phyloP scores from a whole-genome alignment of 768 basidiomycete genomes.

The Termitomyces eurrhizus region DNA sequence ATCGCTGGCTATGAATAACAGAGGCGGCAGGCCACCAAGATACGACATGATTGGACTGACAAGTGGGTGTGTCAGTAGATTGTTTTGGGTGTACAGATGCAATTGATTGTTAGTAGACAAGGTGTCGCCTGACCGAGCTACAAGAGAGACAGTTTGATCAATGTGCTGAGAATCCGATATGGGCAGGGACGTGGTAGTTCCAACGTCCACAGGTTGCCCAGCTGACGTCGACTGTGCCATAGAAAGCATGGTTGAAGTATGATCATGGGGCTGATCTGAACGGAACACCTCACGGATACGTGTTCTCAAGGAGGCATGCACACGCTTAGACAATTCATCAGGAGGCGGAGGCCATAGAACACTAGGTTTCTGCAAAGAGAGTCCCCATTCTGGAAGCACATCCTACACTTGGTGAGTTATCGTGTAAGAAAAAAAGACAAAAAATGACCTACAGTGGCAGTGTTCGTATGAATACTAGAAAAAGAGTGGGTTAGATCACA shows the following conservation, averaged over 20 bases:
- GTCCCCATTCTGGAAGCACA: conserved; percentile 70
- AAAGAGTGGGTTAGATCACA: conserved; percentile 92
- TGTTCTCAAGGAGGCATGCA: conserved; percentile 56
- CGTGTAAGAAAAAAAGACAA: neutral
- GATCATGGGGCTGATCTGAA: conserved; percentile 21
- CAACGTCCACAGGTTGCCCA: conserved; percentile 41
- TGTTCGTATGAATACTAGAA: conserved; percentile 82
- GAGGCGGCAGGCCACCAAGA: conserved; percentile 87
- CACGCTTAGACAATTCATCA: conserved; percentile 52
- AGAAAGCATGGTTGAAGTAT: conserved; percentile 17
- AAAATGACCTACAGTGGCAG: conserved; percentile 57
- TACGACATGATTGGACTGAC: conserved; percentile 79
- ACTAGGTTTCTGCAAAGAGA: conserved; percentile 77
- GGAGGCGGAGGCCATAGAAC: conserved; percentile 75
- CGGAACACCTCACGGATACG: conserved; percentile 57
- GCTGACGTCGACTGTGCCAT: conserved; percentile 21
- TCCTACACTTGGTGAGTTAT: conserved; percentile 45
- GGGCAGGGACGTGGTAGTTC: conserved; percentile 43
- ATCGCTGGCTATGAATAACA: conserved; percentile 82
- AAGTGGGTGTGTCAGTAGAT: conserved; percentile 70
- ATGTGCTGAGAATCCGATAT: conserved; percentile 27
- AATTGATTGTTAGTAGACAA: conserved; percentile 64
- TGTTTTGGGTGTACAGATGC: conserved; percentile 85
- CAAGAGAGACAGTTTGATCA: conserved; percentile 42
- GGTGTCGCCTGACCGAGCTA: conserved; percentile 45